A percentile compares a stretch with the other conserved stretches of the same genome.
Conservation (phyloP, 2,329 filamentous ascomycete species). For the Fusarium sp. region DNA sequence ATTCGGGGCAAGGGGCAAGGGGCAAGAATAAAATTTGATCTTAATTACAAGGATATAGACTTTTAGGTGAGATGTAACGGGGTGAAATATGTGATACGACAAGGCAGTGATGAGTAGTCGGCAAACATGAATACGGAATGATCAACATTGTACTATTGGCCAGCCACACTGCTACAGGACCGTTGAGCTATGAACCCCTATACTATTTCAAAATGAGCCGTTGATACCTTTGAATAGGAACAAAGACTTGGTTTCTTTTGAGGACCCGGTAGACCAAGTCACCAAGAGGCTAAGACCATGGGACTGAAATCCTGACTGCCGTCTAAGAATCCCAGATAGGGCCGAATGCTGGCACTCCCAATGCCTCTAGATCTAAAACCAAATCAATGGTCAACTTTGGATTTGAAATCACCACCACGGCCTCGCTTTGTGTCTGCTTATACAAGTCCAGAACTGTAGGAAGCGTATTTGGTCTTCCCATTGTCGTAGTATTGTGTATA, state of each 20-base stretch:
- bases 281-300: no score
- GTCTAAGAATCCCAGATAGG: conserved; percentile 68
- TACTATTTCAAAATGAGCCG: no score
- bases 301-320: no score
- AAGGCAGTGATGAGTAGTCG: not conserved
- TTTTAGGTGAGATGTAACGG: not conserved
- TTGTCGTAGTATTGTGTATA: conserved; percentile 68
- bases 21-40: conserved; percentile 8
- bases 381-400: conserved; percentile 68
- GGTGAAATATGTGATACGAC: not conserved
- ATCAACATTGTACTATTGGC: no score
- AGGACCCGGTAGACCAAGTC: no score
- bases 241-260: no score
- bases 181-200: no score
- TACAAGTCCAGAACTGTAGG: conserved; percentile 56
- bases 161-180: no score
- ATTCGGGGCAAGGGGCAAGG: conserved; percentile 7
- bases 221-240: no score
- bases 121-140: not conserved
- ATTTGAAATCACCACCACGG: conserved; percentile 76
- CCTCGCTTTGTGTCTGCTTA: conserved; percentile 65
- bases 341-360: conserved; percentile 71
- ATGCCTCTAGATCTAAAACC: conserved; percentile 69
- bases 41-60: not conserved
- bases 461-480: conserved; percentile 62